Conservation (phyloP, 2,329 filamentous ascomycete species). For the Didymella exigua region DNA sequence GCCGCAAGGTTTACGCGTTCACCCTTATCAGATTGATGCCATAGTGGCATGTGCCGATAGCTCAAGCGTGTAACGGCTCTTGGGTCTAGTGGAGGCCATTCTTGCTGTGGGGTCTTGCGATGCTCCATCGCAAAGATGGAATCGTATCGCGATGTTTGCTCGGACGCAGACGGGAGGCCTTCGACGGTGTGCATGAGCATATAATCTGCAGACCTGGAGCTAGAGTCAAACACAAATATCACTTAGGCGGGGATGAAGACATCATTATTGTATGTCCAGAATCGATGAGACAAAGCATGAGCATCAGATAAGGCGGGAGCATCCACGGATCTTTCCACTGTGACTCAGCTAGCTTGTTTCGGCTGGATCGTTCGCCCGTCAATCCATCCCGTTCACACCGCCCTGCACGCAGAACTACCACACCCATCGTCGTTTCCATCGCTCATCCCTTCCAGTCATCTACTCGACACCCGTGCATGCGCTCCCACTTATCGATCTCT, state of each 20-base stretch:
- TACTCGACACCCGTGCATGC: conserved; percentile 5
- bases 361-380: conserved; percentile 4
- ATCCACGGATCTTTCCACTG: too few relatives aligned
- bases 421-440: conserved; percentile 12
- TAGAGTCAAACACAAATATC: neutral
- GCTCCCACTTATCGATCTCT: conserved; percentile 6
- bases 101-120: neutral
- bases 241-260: neutral
- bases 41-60: neutral
- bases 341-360: conserved; percentile 7
- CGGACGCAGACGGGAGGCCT: neutral
- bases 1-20: neutral
- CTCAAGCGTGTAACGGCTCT: neutral
- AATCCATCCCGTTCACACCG: conserved; percentile 7
- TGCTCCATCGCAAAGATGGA: neutral
- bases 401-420: conserved; percentile 5
- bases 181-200: neutral
- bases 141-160: neutral
- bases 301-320: neutral
- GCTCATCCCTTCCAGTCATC: conserved; percentile 8
- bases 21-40: conserved; percentile 11
- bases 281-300: conserved; percentile 2
- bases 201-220: neutral
- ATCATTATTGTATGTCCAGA: neutral
- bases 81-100: neutral